A percentile compares a stretch with the other conserved stretches of the same genome.
Conservation (phyloP, 2,329 filamentous ascomycete species). For the Trichoderma pleuroti region DNA sequence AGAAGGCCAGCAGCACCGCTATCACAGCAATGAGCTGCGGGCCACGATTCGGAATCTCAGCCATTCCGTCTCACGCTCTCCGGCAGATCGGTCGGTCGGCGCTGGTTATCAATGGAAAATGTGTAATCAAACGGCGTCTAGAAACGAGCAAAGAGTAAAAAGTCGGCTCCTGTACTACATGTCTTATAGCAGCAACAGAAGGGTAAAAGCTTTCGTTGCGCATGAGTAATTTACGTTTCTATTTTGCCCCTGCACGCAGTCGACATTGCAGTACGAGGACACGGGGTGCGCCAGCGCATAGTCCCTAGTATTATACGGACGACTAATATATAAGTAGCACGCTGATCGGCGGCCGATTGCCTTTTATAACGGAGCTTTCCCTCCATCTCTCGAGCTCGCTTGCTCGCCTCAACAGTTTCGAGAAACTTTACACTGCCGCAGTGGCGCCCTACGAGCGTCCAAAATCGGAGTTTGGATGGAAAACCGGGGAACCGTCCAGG, state of each 20-base stretch:
- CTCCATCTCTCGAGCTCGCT: neutral
- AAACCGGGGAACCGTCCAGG: neutral
- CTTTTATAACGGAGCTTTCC: neutral
- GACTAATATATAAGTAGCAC: neutral
- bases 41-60: neutral
- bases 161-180: neutral
- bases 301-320: neutral
- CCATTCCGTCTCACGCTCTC: neutral
- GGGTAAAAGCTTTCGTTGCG: neutral
- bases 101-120: neutral
- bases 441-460: neutral
- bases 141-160: neutral
- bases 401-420: neutral
- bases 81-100: neutral
- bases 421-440: neutral
- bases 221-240: neutral
- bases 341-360: neutral
- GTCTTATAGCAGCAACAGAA: neutral
- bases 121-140: neutral
- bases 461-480: neutral
- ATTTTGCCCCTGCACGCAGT: neutral
- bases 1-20: neutral
- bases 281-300: neutral
- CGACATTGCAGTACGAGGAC: neutral
- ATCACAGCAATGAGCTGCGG: neutral